A percentile compares a stretch with the other conserved stretches of the same genome.
phyloP scores from a whole-genome alignment of 345 rosid species.

The Passiflora organensis region DNA sequence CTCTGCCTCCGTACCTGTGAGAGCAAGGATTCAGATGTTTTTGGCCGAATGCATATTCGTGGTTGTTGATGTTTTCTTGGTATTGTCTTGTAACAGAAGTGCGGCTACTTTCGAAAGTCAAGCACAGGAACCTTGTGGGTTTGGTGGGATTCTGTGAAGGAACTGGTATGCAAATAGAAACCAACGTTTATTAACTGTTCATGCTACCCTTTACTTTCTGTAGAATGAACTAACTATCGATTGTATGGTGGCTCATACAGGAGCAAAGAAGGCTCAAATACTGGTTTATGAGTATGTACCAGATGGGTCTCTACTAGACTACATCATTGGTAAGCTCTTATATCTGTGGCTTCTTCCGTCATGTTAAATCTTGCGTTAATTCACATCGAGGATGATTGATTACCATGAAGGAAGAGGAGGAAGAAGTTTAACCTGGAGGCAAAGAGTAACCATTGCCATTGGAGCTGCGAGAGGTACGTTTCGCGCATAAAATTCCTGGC shows the following conservation, averaged over 20 bases:
- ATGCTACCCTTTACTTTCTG: neutral
- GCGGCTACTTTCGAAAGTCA: conserved; percentile 40
- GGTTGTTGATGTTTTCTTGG: conserved; percentile 9
- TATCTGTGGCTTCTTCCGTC: neutral
- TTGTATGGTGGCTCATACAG: conserved; percentile 22
- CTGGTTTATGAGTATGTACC: conserved; percentile 55
- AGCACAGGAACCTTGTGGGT: conserved; percentile 48
- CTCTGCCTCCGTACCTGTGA: neutral
- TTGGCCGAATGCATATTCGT: neutral
- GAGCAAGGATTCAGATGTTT: too few species aligned
- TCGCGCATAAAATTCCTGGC: neutral
- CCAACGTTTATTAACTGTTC: too few species aligned
- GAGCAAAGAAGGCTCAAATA: conserved; percentile 35
- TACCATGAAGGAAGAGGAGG: conserved; percentile 38
- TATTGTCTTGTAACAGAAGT: conserved; percentile 48
- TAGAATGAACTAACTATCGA: conserved; percentile 1
- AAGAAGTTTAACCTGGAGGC: conserved; percentile 47
- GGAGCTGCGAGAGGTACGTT: conserved; percentile 57
- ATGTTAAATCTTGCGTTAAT: neutral
- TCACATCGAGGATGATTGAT: neutral
- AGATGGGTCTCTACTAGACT: conserved; percentile 54
- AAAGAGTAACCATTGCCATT: conserved; percentile 51
- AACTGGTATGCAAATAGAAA: conserved; percentile 24
- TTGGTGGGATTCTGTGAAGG: conserved; percentile 66
- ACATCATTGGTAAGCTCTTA: conserved; percentile 38